Evolutionary conservation across 2,329 filamentous ascomycete species (phyloP).

Genomic region (Cephalotrichum gorgonifer): DNA sequence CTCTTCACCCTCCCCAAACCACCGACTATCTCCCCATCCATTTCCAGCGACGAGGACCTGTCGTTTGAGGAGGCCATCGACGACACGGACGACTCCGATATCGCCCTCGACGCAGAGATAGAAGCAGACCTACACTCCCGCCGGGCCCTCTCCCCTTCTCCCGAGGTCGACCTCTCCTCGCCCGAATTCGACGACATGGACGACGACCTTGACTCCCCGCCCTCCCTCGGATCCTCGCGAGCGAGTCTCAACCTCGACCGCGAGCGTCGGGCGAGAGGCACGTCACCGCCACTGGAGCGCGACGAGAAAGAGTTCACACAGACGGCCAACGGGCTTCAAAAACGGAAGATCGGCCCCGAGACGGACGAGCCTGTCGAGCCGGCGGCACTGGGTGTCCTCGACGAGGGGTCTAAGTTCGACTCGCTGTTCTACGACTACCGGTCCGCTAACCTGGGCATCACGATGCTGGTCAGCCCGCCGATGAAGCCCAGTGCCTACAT

Average conservation of each 20-base stretch:
- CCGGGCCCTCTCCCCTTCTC: slow-evolving; percentile 73
- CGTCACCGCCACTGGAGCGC: slow-evolving; percentile 80
- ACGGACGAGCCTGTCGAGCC: slow-evolving; percentile 3
- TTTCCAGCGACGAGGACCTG: slow-evolving; percentile 23
- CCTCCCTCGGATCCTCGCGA: slow-evolving; percentile 51
- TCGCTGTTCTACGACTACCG: slow-evolving; percentile 8
- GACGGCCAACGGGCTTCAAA: slow-evolving; percentile 76
- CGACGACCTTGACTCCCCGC: slow-evolving; percentile 48
- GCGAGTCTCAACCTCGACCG: slow-evolving; percentile 22
- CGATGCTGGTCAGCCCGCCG: slow-evolving; percentile 31
- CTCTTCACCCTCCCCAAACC: slow-evolving; percentile 5
- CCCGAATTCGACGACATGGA: slow-evolving; percentile 72
- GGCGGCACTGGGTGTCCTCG: slow-evolving; percentile 25
- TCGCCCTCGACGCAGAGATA: slow-evolving; percentile 23
- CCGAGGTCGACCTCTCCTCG: slow-evolving; percentile 83
- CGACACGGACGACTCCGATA: not conserved
- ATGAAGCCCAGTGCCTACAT: slow-evolving; percentile 24
- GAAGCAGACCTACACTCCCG: slow-evolving; percentile 62
- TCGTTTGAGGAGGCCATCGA: slow-evolving; percentile 13
- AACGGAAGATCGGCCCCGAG: slow-evolving; percentile 45
- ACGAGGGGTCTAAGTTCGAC: slow-evolving; percentile 22
- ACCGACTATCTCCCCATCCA: slow-evolving; percentile 33
- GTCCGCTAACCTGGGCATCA: not conserved
- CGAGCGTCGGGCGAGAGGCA: slow-evolving; percentile 44
- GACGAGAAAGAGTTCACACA: slow-evolving; percentile 97